Percentiles rank a stretch among this genome's conserved stretches.
These are phyloP conservation scores for Hortiboletus campestris DNA, from an alignment of 768 basidiomycete species.

Conservation along the genomic window DNA sequence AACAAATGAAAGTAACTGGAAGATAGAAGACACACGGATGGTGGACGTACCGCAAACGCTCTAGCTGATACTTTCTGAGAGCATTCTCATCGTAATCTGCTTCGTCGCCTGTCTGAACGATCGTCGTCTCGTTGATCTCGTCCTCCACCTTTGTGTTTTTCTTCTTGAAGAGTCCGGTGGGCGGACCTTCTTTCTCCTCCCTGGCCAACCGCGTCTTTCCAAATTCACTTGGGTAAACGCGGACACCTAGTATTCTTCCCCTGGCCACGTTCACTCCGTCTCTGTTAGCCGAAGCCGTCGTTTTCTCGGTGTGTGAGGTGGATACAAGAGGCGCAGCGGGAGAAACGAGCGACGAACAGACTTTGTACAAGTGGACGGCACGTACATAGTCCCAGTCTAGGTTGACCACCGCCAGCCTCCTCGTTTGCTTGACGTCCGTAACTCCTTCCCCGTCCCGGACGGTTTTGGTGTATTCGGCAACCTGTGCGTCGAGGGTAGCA, in stretches of 20 bases:
- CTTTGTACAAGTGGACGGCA: constrained; percentile 86
- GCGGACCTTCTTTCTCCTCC: constrained; percentile 92
- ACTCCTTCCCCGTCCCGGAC: constrained; percentile 45
- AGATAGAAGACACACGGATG: neutral
- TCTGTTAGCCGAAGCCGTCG: constrained; percentile 7
- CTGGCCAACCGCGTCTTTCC: constrained; percentile 81
- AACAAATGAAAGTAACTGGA: neutral
- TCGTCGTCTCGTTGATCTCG: constrained; percentile 59
- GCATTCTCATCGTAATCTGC: constrained; percentile 88
- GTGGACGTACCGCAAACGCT: constrained; percentile 73
- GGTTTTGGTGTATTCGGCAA: constrained; percentile 52
- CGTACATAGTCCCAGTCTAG: constrained; percentile 98
- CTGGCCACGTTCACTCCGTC: constrained; percentile 36
- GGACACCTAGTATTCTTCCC: constrained; percentile 73
- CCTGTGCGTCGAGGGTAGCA: constrained; percentile 73
- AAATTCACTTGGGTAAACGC: constrained; percentile 91
- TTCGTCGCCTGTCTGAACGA: constrained; percentile 65
- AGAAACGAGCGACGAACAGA: constrained; percentile 85
- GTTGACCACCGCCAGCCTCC: constrained; percentile 86
- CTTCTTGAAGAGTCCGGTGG: constrained; percentile 75
- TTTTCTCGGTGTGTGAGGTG: constrained; percentile 19
- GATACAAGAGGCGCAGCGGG: constrained; percentile 45
- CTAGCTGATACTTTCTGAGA: constrained; percentile 87
- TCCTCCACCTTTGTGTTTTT: constrained; percentile 35
- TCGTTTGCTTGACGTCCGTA: constrained; percentile 49